Evolutionary conservation across 768 basidiomycete species (phyloP).

Genomic region (Boletus rex-veris): DNA sequence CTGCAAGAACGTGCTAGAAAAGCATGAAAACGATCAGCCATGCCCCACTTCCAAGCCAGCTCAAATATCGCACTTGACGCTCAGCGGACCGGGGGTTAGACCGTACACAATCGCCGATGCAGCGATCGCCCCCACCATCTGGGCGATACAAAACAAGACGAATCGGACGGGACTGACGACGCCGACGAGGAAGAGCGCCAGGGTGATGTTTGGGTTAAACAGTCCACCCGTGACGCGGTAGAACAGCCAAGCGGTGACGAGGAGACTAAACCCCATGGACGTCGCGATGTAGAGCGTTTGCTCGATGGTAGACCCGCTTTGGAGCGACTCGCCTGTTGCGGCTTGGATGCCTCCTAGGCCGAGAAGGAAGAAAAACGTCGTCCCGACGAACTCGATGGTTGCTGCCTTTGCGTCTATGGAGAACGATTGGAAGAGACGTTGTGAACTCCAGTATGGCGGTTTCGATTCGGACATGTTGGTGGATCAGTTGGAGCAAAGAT

Average conservation of each 20-base stretch:
- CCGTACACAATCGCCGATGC: conserved; percentile 54
- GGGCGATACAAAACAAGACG: conserved; percentile 57
- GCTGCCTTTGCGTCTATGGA: conserved; percentile 46
- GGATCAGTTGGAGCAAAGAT: background rate
- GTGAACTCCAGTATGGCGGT: conserved; percentile 22
- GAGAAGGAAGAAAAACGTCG: conserved; percentile 59
- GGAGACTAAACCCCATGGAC: conserved; percentile 58
- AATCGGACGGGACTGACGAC: conserved; percentile 53
- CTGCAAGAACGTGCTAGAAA: conserved; percentile 45
- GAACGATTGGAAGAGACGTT: conserved; percentile 28
- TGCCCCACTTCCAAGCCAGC: conserved; percentile 6
- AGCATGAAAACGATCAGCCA: background rate
- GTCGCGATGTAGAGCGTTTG: conserved; percentile 55
- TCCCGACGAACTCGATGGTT: conserved; percentile 56
- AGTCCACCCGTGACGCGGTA: conserved; percentile 61
- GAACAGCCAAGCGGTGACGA: conserved; percentile 66
- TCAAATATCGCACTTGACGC: conserved; percentile 43
- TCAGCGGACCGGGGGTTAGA: conserved; percentile 52
- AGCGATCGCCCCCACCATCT: conserved; percentile 56
- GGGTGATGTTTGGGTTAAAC: conserved; percentile 63
- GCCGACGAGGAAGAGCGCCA: conserved; percentile 57
- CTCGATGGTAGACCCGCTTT: conserved; percentile 35
- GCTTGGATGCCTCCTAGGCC: conserved; percentile 66
- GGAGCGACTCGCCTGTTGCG: conserved; percentile 36
- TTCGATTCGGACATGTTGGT: conserved; percentile 11